Evolutionary conservation across 345 rosid species (phyloP), one percentile per base, ranked within the genome.

Genomic region (Citrus inodora): DNA sequence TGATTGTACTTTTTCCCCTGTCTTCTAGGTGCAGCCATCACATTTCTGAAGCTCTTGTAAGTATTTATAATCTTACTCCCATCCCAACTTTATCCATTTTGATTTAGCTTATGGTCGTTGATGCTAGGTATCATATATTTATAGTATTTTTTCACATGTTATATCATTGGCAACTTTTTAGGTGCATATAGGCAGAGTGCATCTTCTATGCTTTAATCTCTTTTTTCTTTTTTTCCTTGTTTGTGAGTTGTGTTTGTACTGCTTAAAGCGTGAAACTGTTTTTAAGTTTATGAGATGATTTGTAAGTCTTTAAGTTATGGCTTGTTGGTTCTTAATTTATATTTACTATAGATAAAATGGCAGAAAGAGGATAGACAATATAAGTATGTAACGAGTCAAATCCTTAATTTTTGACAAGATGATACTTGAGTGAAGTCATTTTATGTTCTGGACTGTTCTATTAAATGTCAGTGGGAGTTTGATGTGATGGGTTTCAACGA

Each of bases 11-110:
- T 14, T 69, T 63, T 73, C 80, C 7, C 75, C 27, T 25, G 72
- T 81, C 81, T 76, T 58, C 81, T 85, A 89, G 90, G 82, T 74
- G 51, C 71, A 61, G 59, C 78, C 42, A 68, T 81, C 79, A 74
- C 82, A 81, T 71, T 35, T 51, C 81, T 76, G 83, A 74, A 38
- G 76, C 32, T 62, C 77, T 37, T 77, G 92, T 88, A 88, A 92
- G 93, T 87, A 77, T 78, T 62, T 78, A 28, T 65, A 55, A 62
- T 74, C 66, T 73, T 38, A 11, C 62, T 69, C 55, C 38, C 33
- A 51, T 51, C 32, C 35, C 42, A 27, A 25, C 58, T 65, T 72
- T 70, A 66, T 21, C 22, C 56, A 13, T 64, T 76, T 1, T 30
- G 22, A 70, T 67, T 2, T 55, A 2, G 46, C 19, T 10, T 61